phyloP scores from a whole-genome alignment of 1,139 yeast species.

The Scheffersomyces segobiensis region DNA sequence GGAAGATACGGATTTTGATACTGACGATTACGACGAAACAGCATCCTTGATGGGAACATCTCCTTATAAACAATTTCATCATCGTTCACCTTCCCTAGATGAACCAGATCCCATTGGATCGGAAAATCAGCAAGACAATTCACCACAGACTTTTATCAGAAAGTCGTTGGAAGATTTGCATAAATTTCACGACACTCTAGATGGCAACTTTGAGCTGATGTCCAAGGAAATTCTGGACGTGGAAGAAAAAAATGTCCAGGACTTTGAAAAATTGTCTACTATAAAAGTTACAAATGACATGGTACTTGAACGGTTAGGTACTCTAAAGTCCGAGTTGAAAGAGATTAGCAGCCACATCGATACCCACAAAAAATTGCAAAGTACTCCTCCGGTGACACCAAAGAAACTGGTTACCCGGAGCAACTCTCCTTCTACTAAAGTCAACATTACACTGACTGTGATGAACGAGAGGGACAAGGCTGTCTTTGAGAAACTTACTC shows the following conservation, averaged over 20 bases:
- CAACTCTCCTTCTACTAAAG: not conserved
- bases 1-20: conserved; percentile 6
- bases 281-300: conserved; percentile 8
- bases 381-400: not conserved
- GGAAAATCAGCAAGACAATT: not conserved
- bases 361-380: not conserved
- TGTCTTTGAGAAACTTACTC: not conserved
- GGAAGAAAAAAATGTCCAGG: conserved; percentile 8
- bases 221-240: conserved; percentile 11
- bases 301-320: conserved; percentile 8
- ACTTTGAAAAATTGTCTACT: conserved; percentile 9
- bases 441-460: not conserved
- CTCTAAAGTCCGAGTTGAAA: conserved; percentile 9
- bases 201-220: conserved; percentile 9
- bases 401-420: not conserved
- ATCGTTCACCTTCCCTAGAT: not conserved
- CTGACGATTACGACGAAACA: conserved; percentile 15
- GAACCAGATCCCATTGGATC: not conserved
- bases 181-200: conserved; percentile 8
- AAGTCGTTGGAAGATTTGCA: conserved; percentile 14
- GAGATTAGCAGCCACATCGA: conserved; percentile 8
- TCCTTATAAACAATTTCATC: not conserved
- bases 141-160: conserved; percentile 8
- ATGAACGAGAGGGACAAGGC: not conserved
- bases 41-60: conserved; percentile 15